These are phyloP conservation scores for Rhytidhysteron rufulum DNA, from an alignment of 2,329 filamentous ascomycete genomes.

Conservation along the genomic window DNA sequence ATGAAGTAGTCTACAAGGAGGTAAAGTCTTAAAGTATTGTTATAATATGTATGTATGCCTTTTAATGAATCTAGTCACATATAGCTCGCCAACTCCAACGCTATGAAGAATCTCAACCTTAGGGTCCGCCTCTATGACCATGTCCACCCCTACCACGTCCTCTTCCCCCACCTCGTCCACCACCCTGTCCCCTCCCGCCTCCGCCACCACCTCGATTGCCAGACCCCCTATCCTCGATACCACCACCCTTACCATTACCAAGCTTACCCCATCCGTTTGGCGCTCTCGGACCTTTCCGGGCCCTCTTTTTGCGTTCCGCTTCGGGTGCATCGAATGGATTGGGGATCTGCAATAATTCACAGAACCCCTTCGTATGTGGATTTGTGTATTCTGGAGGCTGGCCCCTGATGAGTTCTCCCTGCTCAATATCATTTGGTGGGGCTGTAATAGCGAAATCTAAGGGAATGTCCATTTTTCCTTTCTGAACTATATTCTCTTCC, in stretches of 20 bases:
- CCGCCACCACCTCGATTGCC: constrained; percentile 12
- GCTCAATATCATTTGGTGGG: constrained; percentile 60
- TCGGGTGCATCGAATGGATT: constrained; percentile 73
- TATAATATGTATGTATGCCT: too few species aligned
- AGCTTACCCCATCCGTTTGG: constrained; percentile 7
- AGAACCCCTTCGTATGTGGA: constrained; percentile 79
- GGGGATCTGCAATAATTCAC: constrained; percentile 68
- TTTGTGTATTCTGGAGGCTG: constrained; percentile 80
- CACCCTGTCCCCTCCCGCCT: constrained; percentile 17
- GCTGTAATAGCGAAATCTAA: constrained; percentile 75
- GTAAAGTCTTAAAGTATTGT: too few species aligned
- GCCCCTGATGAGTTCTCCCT: constrained; percentile 56
- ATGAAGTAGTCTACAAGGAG: too few species aligned
- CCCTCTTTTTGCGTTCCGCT: constrained; percentile 54
- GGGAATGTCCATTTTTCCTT: constrained; percentile 64
- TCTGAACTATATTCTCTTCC: constrained; percentile 65
- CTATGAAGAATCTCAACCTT: too few species aligned
- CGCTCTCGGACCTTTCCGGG: constrained; percentile 22
- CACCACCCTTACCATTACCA: constrained; percentile 13
- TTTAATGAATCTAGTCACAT: too few species aligned
- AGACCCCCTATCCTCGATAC: constrained; percentile 20
- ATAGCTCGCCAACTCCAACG: too few species aligned
- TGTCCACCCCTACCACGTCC: constrained; percentile 15
- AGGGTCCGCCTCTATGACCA: too few species aligned
- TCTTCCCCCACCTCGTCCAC: constrained; percentile 23